Evolutionary conservation across 345 rosid genomes (phyloP), one percentile per base, ranked within the genome.

Genomic region (Populus euphratica): DNA sequence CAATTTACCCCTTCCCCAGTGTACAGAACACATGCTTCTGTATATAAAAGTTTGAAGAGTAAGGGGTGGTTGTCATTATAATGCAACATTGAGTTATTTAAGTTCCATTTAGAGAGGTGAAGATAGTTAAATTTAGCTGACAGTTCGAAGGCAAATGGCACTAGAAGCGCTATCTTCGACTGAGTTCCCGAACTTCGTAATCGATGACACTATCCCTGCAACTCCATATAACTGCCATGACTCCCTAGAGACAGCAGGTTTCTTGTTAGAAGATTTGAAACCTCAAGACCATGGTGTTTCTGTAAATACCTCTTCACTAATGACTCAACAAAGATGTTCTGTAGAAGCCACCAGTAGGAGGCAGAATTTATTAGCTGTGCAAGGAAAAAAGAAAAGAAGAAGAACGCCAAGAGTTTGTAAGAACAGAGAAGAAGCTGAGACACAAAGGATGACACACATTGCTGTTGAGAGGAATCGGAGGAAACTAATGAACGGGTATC

Each of bases 371-470:
- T 56, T 71, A 69, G 84, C 81, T 13, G 85, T 41, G 73, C 86
- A 86, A 84, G 92, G 89, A 65, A 87, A 87, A 86, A 94, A 85
- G 82, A 88, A 90, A 81, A 83, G 92, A 81, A 87, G 90, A 73
- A 86, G 97, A 80, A 89, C 90, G 85, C 85, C 90, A 43, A 91
- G 92, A 88, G 88, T 81, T 70, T 89, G 96, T 65, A 94, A 92
- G 85, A 92, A 90, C 83, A 89, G 85, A 83, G 92, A 91, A 82
- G 96, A 92, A 82, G 93, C 98, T 10, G 96, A 94, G 86, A 88
- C 87, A 13, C 93, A 91, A 78, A 83, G 98, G 86, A 92, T 92
- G 93, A 89, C 93, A 71, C 98, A 94, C 89, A 94, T 94, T 87
- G 86, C 97, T 21, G 94, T 92, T 7, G 98, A 92, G 81, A 88